phyloP scores from a whole-genome alignment of 768 basidiomycete genomes.

The Lactarius vividus region DNA sequence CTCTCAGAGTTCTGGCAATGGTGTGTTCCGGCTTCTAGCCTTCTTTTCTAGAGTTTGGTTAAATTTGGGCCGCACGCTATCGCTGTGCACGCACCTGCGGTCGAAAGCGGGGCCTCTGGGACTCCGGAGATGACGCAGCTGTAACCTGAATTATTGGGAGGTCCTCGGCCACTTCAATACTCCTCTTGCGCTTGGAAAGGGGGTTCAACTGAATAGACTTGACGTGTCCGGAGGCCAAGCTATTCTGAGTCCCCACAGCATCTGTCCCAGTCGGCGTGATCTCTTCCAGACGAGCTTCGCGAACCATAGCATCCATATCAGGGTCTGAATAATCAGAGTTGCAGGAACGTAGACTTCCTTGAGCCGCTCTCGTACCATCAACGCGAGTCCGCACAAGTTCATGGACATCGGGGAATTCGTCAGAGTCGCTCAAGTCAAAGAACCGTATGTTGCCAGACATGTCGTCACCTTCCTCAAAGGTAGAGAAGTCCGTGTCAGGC shows the following conservation, averaged over 20 bases:
- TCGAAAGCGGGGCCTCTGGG: not conserved
- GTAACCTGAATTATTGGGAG: not conserved
- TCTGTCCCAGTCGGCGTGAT: constrained; percentile 10
- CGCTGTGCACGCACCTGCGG: constrained; percentile 10
- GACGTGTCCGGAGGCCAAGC: not conserved
- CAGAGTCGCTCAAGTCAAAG: constrained; percentile 24
- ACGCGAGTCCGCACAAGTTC: constrained; percentile 37
- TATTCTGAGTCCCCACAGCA: not conserved
- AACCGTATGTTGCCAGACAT: not conserved
- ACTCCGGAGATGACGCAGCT: not conserved
- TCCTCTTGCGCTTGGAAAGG: constrained; percentile 1
- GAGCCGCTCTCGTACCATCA: constrained; percentile 21
- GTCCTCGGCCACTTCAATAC: not conserved
- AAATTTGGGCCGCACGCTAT: not conserved
- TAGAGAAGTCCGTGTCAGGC: constrained; percentile 51
- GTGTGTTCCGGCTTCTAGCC: not conserved
- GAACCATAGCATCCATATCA: constrained; percentile 45
- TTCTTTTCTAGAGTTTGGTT: constrained; percentile 5
- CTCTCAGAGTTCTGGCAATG: constrained; percentile 5
- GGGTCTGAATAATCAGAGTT: constrained; percentile 43
- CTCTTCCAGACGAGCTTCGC: constrained; percentile 36
- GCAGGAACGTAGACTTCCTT: constrained; percentile 28
- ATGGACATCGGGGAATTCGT: constrained; percentile 37
- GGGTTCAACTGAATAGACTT: not conserved
- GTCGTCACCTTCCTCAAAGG: constrained; percentile 36